These are phyloP conservation scores for Cladobotryum mycophilum DNA, from an alignment of 2,329 filamentous ascomycete species.

Conservation along the genomic window DNA sequence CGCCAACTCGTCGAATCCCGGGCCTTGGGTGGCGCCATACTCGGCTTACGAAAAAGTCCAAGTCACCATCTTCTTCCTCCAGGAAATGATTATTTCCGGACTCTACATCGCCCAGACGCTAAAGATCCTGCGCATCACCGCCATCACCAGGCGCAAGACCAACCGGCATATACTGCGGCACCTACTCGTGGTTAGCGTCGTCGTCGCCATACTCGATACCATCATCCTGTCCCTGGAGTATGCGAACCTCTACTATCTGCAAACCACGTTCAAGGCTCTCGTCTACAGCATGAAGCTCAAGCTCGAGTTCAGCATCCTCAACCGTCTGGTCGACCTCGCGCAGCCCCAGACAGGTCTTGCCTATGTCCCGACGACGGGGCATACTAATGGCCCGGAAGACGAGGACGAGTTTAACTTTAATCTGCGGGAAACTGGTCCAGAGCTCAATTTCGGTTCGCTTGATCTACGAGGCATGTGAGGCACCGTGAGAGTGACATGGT, in stretches of 20 bases:
- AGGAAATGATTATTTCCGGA: constrained; percentile 45
- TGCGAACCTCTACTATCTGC: constrained; percentile 19
- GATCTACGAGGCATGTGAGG: no score
- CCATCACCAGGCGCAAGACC: constrained; percentile 32
- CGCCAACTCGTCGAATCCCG: neutral
- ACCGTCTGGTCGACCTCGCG: constrained; percentile 21
- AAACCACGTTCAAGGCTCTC: constrained; percentile 24
- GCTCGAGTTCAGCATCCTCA: constrained; percentile 26
- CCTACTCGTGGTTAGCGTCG: constrained; percentile 34
- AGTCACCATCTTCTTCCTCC: constrained; percentile 47
- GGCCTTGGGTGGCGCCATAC: constrained; percentile 23
- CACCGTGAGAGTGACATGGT: no score
- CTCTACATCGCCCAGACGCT: constrained; percentile 35
- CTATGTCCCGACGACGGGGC: no score
- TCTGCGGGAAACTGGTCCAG: no score
- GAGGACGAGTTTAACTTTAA: no score
- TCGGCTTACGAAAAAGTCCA: constrained; percentile 44
- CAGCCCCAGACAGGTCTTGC: no score
- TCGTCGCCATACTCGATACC: constrained; percentile 35
- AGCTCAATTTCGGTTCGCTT: no score
- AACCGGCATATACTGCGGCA: constrained; percentile 17
- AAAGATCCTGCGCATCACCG: constrained; percentile 19
- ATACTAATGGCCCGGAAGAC: no score
- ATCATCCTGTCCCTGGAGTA: constrained; percentile 25
- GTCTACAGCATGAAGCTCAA: constrained; percentile 28